Evolutionary conservation across 352 stramenopile genomes (phyloP), one percentile per base, ranked within the genome.

Genomic region (Pythium oligandrum): DNA sequence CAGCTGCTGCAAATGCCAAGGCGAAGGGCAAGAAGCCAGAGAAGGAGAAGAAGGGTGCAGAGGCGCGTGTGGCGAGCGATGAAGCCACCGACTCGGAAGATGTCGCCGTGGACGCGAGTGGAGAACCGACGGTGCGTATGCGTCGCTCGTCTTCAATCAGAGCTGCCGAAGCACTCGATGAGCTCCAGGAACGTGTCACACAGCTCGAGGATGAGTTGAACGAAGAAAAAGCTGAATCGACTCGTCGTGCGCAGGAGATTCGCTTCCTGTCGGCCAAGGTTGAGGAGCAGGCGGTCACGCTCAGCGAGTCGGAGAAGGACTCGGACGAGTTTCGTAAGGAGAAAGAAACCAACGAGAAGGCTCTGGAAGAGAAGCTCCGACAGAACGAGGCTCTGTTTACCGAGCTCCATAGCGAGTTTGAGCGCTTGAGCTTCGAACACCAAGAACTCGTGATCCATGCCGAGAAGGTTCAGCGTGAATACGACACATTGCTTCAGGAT

Each of bases 201-300:
- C 71, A 84, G 37, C 55, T 93, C 10, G 83, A 93, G 61, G 81
- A 93, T 53, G 78, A 91, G 45, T 57, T 93, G 3, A 69, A 72
- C 7, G 83, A 93, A 57, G 83, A 93, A 51, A 90, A 90, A 56
- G 70, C 76, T 26, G 83, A 93, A 50, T 91, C 83, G 6, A 83
- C 66, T 43, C 71, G 83, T 5, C 80, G 80, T 37, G 76, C 75
- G 11, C 77, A 91, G 32, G 83, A 91, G 61, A 93, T 93, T 48
- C 68, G 78, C 0, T 63, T 80, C 31, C 73, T 93, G 7, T 75
- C 71, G 1, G 78, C 77, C 7, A 87, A 88, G 53, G 55, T 75
- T 1, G 74, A 86, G 36, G 81, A 91, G 12, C 78, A 91, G 35
- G 48, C 64, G 0, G 64, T 80, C 12, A 68, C 78, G 34, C 56